phyloP scores from a whole-genome alignment of 2,329 filamentous ascomycete genomes.

The Microdochium trichocladiopsis region DNA sequence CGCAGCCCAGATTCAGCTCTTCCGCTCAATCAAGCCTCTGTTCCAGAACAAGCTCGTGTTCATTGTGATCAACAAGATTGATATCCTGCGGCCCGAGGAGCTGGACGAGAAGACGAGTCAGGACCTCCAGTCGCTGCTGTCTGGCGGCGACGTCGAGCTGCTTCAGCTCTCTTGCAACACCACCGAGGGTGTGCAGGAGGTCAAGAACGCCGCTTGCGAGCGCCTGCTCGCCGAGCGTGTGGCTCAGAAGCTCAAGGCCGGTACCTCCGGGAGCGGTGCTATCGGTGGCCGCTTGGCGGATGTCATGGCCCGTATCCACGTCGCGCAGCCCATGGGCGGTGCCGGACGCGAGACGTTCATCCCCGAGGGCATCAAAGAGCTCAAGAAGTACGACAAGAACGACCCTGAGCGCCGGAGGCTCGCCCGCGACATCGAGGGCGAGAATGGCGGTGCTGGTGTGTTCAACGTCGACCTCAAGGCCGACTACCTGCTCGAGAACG shows the following conservation, averaged over 20 bases:
- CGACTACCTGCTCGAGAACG: conserved; percentile 80
- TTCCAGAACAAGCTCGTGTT: conserved; percentile 98
- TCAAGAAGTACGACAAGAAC: conserved; percentile 83
- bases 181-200: conserved; percentile 84
- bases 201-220: conserved; percentile 93
- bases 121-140: conserved; percentile 72
- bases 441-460: conserved; percentile 91
- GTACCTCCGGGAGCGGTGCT: conserved; percentile 67
- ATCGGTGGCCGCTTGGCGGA: conserved; percentile 80
- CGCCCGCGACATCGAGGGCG: conserved; percentile 81
- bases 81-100: conserved; percentile 82
- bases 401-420: conserved; percentile 79
- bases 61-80: conserved; percentile 97
- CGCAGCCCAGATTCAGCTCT: conserved; percentile 85
- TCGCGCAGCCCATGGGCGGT: conserved; percentile 86
- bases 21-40: conserved; percentile 92
- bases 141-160: conserved; percentile 84
- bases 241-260: conserved; percentile 91
- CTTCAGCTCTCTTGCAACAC: conserved; percentile 93
- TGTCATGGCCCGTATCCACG: conserved; percentile 90
- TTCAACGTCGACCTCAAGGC: conserved; percentile 90
- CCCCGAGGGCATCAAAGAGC: conserved; percentile 72
- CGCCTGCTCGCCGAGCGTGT: conserved; percentile 88
- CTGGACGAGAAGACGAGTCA: conserved; percentile 72
- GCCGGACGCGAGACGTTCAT: conserved; percentile 76